Percentiles rank a stretch among this genome's conserved stretches.
Conservation (phyloP, 2,329 filamentous ascomycete species). For the Colletotrichum sojae region DNA sequence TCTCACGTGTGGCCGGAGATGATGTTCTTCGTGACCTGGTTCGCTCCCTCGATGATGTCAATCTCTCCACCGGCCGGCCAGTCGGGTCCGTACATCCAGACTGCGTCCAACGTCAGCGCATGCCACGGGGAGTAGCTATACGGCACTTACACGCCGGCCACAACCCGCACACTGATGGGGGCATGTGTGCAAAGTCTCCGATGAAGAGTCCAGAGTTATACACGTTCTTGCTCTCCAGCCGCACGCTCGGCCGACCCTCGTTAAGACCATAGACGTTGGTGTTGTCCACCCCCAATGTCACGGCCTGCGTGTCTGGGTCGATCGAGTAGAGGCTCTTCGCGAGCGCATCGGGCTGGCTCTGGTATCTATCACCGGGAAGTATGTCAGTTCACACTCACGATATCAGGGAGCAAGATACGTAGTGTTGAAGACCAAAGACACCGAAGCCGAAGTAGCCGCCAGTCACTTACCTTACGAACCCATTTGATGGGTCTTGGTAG, state of each 20-base stretch:
- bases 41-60: slow-evolving; percentile 80
- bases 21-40: slow-evolving; percentile 70
- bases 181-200: slow-evolving; percentile 81
- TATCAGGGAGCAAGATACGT: background rate
- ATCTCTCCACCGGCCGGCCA: slow-evolving; percentile 78
- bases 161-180: slow-evolving; percentile 76
- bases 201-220: slow-evolving; percentile 80
- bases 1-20: slow-evolving; percentile 73
- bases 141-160: slow-evolving; percentile 77
- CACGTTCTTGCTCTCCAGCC: slow-evolving; percentile 74
- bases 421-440: background rate
- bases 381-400: background rate
- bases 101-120: slow-evolving; percentile 39
- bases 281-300: slow-evolving; percentile 63
- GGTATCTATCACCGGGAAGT: slow-evolving; percentile 53
- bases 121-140: no score
- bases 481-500: slow-evolving; percentile 73
- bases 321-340: slow-evolving; percentile 58
- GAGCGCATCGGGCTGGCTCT: slow-evolving; percentile 57
- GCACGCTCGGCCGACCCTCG: slow-evolving; percentile 71
- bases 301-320: slow-evolving; percentile 56
- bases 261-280: slow-evolving; percentile 53
- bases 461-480: slow-evolving; percentile 74
- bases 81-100: slow-evolving; percentile 67
- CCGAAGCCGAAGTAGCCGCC: background rate